phyloP scores from a whole-genome alignment of 768 basidiomycete species.

The Tulasnella sp. region DNA sequence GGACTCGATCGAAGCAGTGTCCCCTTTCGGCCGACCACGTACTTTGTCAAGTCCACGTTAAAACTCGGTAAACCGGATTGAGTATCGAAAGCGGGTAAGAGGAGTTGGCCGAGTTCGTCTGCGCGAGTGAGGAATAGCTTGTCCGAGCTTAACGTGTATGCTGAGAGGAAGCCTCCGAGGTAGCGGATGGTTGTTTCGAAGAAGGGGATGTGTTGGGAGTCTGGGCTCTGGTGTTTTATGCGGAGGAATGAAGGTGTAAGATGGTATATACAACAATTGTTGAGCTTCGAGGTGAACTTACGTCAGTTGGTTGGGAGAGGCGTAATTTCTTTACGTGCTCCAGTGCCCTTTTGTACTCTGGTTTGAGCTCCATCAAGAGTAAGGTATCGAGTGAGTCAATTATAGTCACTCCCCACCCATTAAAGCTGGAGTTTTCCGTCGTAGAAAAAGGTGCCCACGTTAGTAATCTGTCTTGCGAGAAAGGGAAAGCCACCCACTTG shows the following conservation, averaged over 20 bases:
- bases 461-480: background rate
- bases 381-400: slow-evolving; percentile 84
- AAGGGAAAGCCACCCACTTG: background rate
- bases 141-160: slow-evolving; percentile 54
- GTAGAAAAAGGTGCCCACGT: background rate
- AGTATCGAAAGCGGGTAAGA: slow-evolving; percentile 67
- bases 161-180: slow-evolving; percentile 79
- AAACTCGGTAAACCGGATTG: slow-evolving; percentile 62
- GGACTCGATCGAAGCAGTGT: background rate
- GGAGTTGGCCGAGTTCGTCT: slow-evolving; percentile 52
- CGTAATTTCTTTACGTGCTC: slow-evolving; percentile 27
- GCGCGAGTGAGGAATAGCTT: slow-evolving; percentile 33
- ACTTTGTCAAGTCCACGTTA: slow-evolving; percentile 59
- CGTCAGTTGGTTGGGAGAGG: background rate
- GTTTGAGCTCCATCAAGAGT: slow-evolving; percentile 66
- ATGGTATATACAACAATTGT: background rate
- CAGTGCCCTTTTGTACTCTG: slow-evolving; percentile 36
- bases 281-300: background rate
- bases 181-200: slow-evolving; percentile 88
- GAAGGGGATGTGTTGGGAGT: slow-evolving; percentile 38
- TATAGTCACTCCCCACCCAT: slow-evolving; percentile 70
- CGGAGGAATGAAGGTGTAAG: background rate
- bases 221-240: background rate
- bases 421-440: slow-evolving; percentile 28
- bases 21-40: slow-evolving; percentile 21